Conservation (phyloP, 805 yeast species). For the Monosporozyma aerobia region DNA sequence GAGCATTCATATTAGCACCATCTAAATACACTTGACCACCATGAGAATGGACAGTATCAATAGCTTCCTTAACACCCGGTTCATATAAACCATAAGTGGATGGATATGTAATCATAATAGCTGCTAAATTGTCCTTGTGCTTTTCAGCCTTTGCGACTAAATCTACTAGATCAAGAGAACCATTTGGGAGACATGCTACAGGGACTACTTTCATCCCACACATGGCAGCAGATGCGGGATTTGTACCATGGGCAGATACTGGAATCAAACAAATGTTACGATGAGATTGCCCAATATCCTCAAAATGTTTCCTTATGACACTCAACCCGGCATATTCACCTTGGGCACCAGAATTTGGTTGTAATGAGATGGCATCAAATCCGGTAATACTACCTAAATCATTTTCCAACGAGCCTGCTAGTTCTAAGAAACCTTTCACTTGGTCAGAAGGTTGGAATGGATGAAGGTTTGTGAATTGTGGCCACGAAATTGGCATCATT, state of each 20-base stretch:
- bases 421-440: conserved; percentile 75
- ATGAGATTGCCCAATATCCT: conserved; percentile 56
- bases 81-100: conserved; percentile 95
- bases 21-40: conserved; percentile 97
- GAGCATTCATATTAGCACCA: conserved; percentile 99
- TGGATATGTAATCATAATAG: conserved; percentile 95
- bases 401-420: conserved; percentile 65
- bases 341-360: conserved; percentile 98
- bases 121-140: conserved; percentile 65
- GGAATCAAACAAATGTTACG: conserved; percentile 91
- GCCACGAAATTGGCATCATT: conserved; percentile 92
- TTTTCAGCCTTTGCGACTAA: conserved; percentile 61
- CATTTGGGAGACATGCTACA: conserved; percentile 76
- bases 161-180: conserved; percentile 78
- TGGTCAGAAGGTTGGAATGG: conserved; percentile 90
- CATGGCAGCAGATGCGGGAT: conserved; percentile 98
- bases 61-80: conserved; percentile 78
- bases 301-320: conserved; percentile 70
- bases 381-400: conserved; percentile 92
- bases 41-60: conserved; percentile 68
- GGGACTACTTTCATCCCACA: conserved; percentile 90
- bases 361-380: conserved; percentile 78
- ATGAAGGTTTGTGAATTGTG: conserved; percentile 79
- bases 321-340: conserved; percentile 95
- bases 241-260: conserved; percentile 96